A percentile compares a stretch with the other conserved stretches of the same genome.
These are phyloP conservation scores for Podospora tetraspora DNA, from an alignment of 495 filamentous ascomycete genomes.

Conservation along the genomic window DNA sequence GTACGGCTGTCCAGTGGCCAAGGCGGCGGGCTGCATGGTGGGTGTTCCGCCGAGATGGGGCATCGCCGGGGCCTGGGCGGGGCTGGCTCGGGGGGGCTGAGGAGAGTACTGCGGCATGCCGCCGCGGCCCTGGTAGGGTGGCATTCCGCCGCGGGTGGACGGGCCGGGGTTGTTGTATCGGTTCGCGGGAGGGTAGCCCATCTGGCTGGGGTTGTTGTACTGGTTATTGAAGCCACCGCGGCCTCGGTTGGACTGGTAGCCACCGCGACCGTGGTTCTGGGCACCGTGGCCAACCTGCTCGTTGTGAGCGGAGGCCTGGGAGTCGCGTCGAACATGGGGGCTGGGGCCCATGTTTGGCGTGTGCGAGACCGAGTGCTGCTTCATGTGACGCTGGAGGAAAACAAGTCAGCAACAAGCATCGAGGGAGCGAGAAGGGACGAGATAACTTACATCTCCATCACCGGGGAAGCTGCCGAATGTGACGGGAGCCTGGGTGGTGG, in stretches of 20 bases:
- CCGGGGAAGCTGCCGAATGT: conserved; percentile 81
- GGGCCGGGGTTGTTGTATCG: conserved; percentile 47
- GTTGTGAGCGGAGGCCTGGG: conserved; percentile 71
- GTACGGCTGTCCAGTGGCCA: conserved; percentile 54
- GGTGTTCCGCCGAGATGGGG: conserved; percentile 56
- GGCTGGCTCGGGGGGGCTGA: conserved; percentile 59
- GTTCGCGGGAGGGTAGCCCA: conserved; percentile 59
- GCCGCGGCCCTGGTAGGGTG: conserved; percentile 58
- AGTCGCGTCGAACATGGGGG: conserved; percentile 74
- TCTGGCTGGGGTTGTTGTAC: conserved; percentile 51
- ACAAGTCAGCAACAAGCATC: not conserved
- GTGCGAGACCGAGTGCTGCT: conserved; percentile 48
- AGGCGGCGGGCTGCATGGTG: conserved; percentile 57
- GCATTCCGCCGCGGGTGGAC: conserved; percentile 63
- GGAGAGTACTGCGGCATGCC: conserved; percentile 59
- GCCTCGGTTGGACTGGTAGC: conserved; percentile 50
- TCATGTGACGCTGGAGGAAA: conserved; percentile 48
- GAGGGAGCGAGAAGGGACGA: not conserved
- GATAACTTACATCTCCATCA: conserved; percentile 64
- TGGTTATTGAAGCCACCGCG: conserved; percentile 52
- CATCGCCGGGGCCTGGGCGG: conserved; percentile 61
- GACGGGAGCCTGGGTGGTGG: conserved; percentile 57
- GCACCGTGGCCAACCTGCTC: conserved; percentile 63
- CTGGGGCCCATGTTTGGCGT: conserved; percentile 57
- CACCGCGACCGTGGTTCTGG: conserved; percentile 53